phyloP scores from a whole-genome alignment of 2,329 filamentous ascomycete genomes.

The Epichloe hybrida region DNA sequence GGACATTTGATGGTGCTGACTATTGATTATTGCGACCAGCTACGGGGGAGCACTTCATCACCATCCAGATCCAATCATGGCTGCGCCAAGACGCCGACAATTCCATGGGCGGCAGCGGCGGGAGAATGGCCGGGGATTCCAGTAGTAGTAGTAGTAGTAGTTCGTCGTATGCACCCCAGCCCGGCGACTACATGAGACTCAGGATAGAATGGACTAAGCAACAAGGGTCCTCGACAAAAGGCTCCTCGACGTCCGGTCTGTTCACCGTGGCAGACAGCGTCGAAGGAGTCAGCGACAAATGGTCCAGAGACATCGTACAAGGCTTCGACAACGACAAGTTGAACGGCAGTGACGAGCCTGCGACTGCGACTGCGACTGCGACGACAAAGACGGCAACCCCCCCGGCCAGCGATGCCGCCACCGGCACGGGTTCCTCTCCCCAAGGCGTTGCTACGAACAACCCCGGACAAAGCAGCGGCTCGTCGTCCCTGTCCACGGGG shows the following conservation, averaged over 20 bases:
- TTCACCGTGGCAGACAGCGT: constrained; percentile 8
- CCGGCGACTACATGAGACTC: constrained; percentile 6
- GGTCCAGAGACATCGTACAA: neutral
- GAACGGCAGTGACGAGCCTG: neutral
- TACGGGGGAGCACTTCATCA: neutral
- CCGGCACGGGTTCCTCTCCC: neutral
- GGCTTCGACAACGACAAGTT: neutral
- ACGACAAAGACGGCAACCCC: neutral
- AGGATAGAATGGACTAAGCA: constrained; percentile 7
- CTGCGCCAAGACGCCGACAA: neutral
- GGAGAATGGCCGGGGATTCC: too few species aligned
- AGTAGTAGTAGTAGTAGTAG: too few species aligned
- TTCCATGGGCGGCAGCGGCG: neutral
- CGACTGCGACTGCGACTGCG: too few species aligned
- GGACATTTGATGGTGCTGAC: too few species aligned
- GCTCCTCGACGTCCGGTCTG: constrained; percentile 7
- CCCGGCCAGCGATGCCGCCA: neutral
- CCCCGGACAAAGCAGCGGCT: neutral
- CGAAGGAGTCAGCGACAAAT: neutral
- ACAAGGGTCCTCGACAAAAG: neutral
- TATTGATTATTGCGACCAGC: too few species aligned
- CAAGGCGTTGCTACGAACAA: neutral
- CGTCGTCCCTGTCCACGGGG: constrained; percentile 23
- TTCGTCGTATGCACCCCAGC: neutral
- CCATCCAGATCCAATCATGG: neutral